Evolutionary conservation across 139 green algal species (phyloP).

Genomic region (Ulvella scutata): DNA sequence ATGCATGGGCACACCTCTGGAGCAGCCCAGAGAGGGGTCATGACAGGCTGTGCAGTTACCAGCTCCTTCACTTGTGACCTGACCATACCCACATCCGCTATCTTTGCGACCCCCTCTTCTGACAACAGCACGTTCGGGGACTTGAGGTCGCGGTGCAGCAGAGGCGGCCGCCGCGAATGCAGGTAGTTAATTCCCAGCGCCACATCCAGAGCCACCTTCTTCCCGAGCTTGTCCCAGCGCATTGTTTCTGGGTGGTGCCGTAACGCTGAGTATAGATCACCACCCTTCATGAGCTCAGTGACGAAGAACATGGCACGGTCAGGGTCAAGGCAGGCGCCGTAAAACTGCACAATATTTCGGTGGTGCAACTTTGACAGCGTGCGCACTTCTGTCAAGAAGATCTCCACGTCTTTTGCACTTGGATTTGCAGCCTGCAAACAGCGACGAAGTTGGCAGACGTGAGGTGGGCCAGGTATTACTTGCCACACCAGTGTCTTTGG

Average conservation of each 20-base stretch:
- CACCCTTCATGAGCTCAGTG: conserved; percentile 57
- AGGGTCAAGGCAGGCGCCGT: conserved; percentile 45
- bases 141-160: conserved; percentile 73
- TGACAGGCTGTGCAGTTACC: conserved; percentile 44
- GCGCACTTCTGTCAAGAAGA: conserved; percentile 50
- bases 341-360: conserved; percentile 70
- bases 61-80: conserved; percentile 30
- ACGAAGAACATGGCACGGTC: conserved; percentile 50
- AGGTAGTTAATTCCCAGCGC: conserved; percentile 71
- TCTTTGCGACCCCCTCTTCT: conserved; percentile 54
- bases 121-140: conserved; percentile 61
- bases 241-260: conserved; percentile 44
- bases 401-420: conserved; percentile 23
- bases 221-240: conserved; percentile 38
- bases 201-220: conserved; percentile 44
- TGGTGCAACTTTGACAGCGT: conserved; percentile 51
- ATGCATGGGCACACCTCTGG: conserved; percentile 38
- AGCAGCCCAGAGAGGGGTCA: conserved; percentile 56
- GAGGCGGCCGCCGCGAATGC: conserved; percentile 43
- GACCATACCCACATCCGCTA: conserved; percentile 57
- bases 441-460: no score
- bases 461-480: no score
- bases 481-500: no score
- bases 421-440: conserved; percentile 20
- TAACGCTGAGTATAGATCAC: conserved; percentile 50